Percentiles rank a stretch among this genome's conserved stretches.
Conservation (phyloP, 1,139 yeast genomes). For the Schizosaccharomyces versatilis region DNA sequence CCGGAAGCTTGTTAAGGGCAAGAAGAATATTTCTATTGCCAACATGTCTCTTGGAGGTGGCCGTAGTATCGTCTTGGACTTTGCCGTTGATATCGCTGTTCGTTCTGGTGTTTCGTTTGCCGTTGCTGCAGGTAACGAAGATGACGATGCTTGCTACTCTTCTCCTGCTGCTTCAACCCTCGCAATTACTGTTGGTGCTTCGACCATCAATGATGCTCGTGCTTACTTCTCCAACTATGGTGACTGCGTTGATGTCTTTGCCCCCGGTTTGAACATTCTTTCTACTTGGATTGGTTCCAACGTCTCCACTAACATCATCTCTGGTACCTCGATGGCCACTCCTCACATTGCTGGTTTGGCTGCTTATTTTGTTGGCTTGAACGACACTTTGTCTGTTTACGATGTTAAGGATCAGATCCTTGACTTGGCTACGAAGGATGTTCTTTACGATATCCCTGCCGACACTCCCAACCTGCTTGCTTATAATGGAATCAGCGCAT, state of each 20-base stretch:
- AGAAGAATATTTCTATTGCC: constrained; percentile 31
- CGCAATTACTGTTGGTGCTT: constrained; percentile 43
- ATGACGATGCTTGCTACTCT: constrained; percentile 37
- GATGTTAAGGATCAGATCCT: neutral
- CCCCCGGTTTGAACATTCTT: constrained; percentile 34
- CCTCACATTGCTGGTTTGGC: constrained; percentile 83
- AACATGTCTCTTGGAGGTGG: constrained; percentile 46
- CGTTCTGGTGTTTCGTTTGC: constrained; percentile 38
- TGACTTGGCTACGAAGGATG: neutral
- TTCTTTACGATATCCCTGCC: neutral
- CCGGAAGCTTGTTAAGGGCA: constrained; percentile 18
- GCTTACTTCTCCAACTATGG: constrained; percentile 46
- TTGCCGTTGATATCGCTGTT: constrained; percentile 39
- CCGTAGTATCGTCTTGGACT: constrained; percentile 30
- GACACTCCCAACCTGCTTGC: neutral
- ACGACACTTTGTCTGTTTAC: constrained; percentile 16
- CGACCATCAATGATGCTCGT: constrained; percentile 28
- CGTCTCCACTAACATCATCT: constrained; percentile 64
- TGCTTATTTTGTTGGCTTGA: constrained; percentile 71
- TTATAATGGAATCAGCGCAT: neutral
- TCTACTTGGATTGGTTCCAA: constrained; percentile 64
- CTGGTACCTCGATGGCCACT: constrained; percentile 98
- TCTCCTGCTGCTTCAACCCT: constrained; percentile 43
- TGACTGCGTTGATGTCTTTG: constrained; percentile 40
- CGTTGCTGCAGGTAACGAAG: constrained; percentile 48